Percentiles rank a stretch among this genome's conserved stretches.
Conservation (phyloP, 1,139 yeast species). For the Candida pseudoviswanathii region DNA sequence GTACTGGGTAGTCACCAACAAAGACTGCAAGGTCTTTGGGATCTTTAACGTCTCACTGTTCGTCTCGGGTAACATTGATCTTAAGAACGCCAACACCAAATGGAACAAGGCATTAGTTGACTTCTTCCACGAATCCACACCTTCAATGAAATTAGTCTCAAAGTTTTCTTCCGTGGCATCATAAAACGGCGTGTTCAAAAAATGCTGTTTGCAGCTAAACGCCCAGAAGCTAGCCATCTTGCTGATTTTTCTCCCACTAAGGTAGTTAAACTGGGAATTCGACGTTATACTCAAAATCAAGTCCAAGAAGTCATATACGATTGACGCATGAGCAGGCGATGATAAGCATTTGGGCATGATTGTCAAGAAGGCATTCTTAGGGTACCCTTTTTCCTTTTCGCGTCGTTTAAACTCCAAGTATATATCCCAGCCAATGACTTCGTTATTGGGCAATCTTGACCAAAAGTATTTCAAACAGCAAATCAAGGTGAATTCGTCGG, state of each 20-base stretch:
- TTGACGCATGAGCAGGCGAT: constrained; percentile 86
- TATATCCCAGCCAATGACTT: constrained; percentile 84
- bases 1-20: constrained; percentile 63
- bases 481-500: constrained; percentile 69
- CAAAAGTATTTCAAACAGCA: constrained; percentile 80
- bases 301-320: constrained; percentile 85
- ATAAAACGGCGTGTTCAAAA: constrained; percentile 33
- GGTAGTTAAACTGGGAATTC: constrained; percentile 76
- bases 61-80: constrained; percentile 76
- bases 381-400: constrained; percentile 66
- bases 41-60: constrained; percentile 57
- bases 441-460: constrained; percentile 80
- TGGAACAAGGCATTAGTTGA: constrained; percentile 89
- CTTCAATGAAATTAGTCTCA: constrained; percentile 61
- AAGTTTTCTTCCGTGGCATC: constrained; percentile 40
- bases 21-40: constrained; percentile 64
- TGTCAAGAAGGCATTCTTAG: constrained; percentile 73
- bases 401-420: constrained; percentile 67
- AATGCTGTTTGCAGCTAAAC: constrained; percentile 42
- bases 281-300: constrained; percentile 77
- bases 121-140: constrained; percentile 74
- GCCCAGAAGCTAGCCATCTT: constrained; percentile 92
- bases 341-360: constrained; percentile 83
- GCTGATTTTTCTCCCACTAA: constrained; percentile 79
- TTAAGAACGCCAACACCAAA: constrained; percentile 69